Evolutionary conservation across 768 basidiomycete species (phyloP), one percentile per base, ranked within the genome.

Genomic region (Mycena albidolilacea): DNA sequence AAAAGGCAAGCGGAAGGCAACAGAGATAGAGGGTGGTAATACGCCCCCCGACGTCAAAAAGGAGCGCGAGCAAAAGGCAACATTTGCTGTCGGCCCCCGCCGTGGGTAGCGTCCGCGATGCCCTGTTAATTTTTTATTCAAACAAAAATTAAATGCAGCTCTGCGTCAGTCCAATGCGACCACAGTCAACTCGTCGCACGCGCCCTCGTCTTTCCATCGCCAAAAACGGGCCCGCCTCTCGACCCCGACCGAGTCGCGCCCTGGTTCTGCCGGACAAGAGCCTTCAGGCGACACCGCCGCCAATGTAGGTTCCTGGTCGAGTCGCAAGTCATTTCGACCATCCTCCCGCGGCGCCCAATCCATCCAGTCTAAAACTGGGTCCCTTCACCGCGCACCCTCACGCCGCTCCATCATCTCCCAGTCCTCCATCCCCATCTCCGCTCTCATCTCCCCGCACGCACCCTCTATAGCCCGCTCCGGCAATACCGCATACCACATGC

Each of bases 371-470:
- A 68, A 69, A 12, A 60, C 68, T 23, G 64, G 59, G 4, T 76
- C 75, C 7, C 48, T 76, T 9, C 73, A 75, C 57, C 65, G 66
- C 30, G 75, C 75, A 6, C 59, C 75, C 11, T 76, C 75, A 15
- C 70, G 75, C 30, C 71, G 71, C 17, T 76, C 75, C 46, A 63
- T 73, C 30, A 63, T 73, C 30, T 76, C 71, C 43, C 71, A 72
- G 44, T 63, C 75, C 21, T 73, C 71, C 46, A 76, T 76, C 55
- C 75, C 75, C 63, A 76, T 76, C 46, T 72, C 71, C 54, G 75
- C 75, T 39, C 59, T 89, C 69, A 80, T 89, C 57, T 85, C 86
- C n/a, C 88, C 88, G 0, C 88, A 87, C 73, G 87, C 87, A 8
- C 89, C 87, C 3, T 88, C 87, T 15, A 71, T 89, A 59, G 81